phyloP scores from a whole-genome alignment of 2,329 filamentous ascomycete species.

The Cephalotrichum gorgonifer region DNA sequence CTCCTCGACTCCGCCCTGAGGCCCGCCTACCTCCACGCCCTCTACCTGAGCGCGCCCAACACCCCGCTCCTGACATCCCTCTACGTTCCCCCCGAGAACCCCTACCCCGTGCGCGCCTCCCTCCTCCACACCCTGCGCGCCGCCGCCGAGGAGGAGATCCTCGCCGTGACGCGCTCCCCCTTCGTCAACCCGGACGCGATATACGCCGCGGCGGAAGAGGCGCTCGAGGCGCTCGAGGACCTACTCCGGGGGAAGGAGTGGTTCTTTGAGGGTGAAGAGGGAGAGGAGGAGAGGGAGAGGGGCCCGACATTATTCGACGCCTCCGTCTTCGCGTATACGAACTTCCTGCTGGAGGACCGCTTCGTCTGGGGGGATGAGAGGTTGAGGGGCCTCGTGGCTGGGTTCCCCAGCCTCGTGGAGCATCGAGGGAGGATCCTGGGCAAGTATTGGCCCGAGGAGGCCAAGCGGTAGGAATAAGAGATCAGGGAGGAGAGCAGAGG shows the following conservation, averaged over 20 bases:
- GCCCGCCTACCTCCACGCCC: slow-evolving; percentile 72
- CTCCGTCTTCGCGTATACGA: slow-evolving; percentile 79
- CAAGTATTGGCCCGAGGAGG: slow-evolving; percentile 9
- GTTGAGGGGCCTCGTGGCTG: slow-evolving; percentile 45
- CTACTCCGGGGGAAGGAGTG: slow-evolving; percentile 25
- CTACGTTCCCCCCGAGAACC: slow-evolving; percentile 57
- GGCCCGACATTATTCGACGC: slow-evolving; percentile 74
- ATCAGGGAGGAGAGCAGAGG: not conserved
- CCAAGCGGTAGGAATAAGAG: not conserved
- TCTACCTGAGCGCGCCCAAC: slow-evolving; percentile 69
- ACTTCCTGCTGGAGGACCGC: slow-evolving; percentile 59
- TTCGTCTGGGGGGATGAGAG: slow-evolving; percentile 55
- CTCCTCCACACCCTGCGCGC: slow-evolving; percentile 56
- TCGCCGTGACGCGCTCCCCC: slow-evolving; percentile 43
- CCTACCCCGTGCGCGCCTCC: slow-evolving; percentile 50
- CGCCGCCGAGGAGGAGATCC: slow-evolving; percentile 66
- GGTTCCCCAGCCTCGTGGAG: slow-evolving; percentile 49
- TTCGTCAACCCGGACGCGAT: slow-evolving; percentile 23
- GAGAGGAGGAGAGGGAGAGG: too few relatives aligned
- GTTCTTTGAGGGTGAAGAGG: slow-evolving; percentile 46
- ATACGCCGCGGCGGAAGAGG: slow-evolving; percentile 31
- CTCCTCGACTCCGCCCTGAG: slow-evolving; percentile 70
- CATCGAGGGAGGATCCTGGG: slow-evolving; percentile 24
- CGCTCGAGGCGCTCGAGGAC: slow-evolving; percentile 33
- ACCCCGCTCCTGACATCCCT: slow-evolving; percentile 56